Evolutionary conservation across 2,329 filamentous ascomycete genomes (phyloP).

Genomic region (Neofusicoccum sp.): DNA sequence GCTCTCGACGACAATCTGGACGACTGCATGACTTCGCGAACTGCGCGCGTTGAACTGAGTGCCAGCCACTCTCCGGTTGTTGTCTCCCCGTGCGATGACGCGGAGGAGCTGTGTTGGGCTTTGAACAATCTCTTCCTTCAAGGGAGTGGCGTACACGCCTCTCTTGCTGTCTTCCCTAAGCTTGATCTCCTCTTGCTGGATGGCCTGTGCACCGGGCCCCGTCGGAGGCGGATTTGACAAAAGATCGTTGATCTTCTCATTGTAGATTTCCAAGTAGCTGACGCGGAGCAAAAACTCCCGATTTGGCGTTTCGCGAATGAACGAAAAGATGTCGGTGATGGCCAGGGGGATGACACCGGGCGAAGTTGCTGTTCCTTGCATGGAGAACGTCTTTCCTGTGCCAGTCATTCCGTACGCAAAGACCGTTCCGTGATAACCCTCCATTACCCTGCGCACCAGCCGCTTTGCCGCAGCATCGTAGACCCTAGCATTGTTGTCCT

Average conservation of each 20-base stretch:
- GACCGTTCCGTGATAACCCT: conserved; percentile 97
- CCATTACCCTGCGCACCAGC: conserved; percentile 94
- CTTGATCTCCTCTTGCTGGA: conserved; percentile 89
- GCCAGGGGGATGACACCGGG: conserved; percentile 96
- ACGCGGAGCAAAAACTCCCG: conserved; percentile 93
- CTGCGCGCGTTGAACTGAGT: conserved; percentile 97
- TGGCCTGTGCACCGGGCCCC: conserved; percentile 48
- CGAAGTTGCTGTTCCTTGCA: conserved; percentile 95
- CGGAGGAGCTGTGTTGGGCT: conserved; percentile 92
- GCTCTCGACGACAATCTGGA: conserved; percentile 98
- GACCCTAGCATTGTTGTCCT: conserved; percentile 92
- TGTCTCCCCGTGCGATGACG: conserved; percentile 92
- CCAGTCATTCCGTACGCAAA: conserved; percentile 99
- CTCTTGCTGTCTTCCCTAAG: conserved; percentile 94
- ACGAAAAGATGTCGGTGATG: conserved; percentile 98
- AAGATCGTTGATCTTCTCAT: conserved; percentile 94
- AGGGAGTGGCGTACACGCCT: conserved; percentile 90
- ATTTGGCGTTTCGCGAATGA: conserved; percentile 94
- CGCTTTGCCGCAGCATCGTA: conserved; percentile 95
- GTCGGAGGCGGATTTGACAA: conserved; percentile 70
- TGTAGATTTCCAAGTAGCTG: conserved; percentile 98
- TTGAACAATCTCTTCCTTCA: conserved; percentile 98
- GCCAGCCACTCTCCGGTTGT: conserved; percentile 85
- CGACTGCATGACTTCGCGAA: conserved; percentile 96
- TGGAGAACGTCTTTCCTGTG: conserved; percentile 98